phyloP scores from a whole-genome alignment of 2,329 filamentous ascomycete species.

The Trichoderma brevicompactum region DNA sequence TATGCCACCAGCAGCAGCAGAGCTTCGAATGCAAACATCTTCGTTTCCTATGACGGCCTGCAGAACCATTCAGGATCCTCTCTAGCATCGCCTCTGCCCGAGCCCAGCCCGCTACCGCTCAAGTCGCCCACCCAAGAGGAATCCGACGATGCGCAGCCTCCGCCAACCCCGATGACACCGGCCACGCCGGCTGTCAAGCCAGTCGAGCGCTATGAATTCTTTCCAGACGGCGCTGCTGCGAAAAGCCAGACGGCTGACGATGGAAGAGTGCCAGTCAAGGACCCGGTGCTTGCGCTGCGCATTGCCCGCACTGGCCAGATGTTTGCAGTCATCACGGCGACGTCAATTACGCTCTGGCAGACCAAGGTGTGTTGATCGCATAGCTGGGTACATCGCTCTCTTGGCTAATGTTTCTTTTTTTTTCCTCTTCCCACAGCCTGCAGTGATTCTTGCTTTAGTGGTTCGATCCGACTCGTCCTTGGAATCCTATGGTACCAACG shows the following conservation, averaged over 20 bases:
- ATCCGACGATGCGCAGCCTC: constrained; percentile 42
- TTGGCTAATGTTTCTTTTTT: background rate
- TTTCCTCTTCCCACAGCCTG: constrained; percentile 62
- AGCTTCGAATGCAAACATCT: constrained; percentile 53
- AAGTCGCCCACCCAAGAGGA: constrained; percentile 41
- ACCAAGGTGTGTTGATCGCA: constrained; percentile 68
- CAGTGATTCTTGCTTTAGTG: constrained; percentile 83
- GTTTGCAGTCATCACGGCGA: constrained; percentile 85
- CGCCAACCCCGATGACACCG: constrained; percentile 58
- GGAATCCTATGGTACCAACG: constrained; percentile 81
- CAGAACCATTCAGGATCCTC: constrained; percentile 41
- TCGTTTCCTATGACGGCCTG: constrained; percentile 66
- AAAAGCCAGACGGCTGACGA: constrained; percentile 32
- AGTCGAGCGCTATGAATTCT: constrained; percentile 58
- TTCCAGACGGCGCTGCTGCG: constrained; percentile 14
- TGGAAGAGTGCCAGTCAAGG: constrained; percentile 53
- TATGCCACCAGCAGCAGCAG: constrained; percentile 76
- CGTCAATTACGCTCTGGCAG: constrained; percentile 93
- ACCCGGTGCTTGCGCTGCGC: constrained; percentile 73
- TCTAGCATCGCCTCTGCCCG: constrained; percentile 28
- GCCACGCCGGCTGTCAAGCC: constrained; percentile 62
- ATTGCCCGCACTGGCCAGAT: constrained; percentile 78
- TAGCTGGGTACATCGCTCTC: background rate
- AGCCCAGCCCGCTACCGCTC: constrained; percentile 33
- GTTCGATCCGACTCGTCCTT: constrained; percentile 81